These are phyloP conservation scores for Heritiera littoralis DNA, from an alignment of 345 rosid species.

Conservation along the genomic window DNA sequence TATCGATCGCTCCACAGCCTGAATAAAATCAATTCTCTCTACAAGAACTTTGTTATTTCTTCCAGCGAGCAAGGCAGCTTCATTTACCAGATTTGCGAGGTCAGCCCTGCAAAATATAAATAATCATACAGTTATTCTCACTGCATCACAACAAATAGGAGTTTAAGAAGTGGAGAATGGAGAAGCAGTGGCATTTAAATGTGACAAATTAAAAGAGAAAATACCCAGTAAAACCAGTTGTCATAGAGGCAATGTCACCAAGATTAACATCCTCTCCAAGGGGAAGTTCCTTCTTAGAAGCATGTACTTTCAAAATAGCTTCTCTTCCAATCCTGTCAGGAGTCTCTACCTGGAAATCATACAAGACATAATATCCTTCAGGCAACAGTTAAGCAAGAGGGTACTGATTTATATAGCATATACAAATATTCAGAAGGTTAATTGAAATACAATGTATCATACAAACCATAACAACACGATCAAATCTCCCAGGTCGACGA, in stretches of 20 bases:
- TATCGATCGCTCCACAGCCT: conserved; percentile 89
- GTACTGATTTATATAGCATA: conserved; percentile 7
- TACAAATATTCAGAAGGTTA: conserved; percentile 17
- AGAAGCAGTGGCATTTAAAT: not conserved
- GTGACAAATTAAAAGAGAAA: conserved; percentile 4
- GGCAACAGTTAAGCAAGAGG: conserved; percentile 10
- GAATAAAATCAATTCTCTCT: conserved; percentile 81
- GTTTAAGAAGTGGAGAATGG: not conserved
- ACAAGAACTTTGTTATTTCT: conserved; percentile 74
- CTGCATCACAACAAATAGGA: not conserved
- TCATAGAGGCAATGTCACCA: conserved; percentile 83
- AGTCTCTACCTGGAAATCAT: conserved; percentile 69
- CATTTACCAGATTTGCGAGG: conserved; percentile 96
- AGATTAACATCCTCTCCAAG: conserved; percentile 75
- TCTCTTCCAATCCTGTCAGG: conserved; percentile 92
- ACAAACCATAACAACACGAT: conserved; percentile 90
- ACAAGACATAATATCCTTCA: conserved; percentile 10
- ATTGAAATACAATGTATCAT: conserved; percentile 21
- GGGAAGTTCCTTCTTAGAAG: conserved; percentile 81
- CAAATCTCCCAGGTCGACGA: conserved; percentile 97
- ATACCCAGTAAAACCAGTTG: conserved; percentile 98
- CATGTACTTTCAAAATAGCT: conserved; percentile 89
- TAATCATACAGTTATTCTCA: not conserved
- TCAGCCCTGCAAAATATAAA: conserved; percentile 69
- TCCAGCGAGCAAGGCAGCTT: conserved; percentile 98